A percentile compares a stretch with the other conserved stretches of the same genome.
phyloP scores from a whole-genome alignment of 345 rosid genomes.

The Ceriops zippeliana region DNA sequence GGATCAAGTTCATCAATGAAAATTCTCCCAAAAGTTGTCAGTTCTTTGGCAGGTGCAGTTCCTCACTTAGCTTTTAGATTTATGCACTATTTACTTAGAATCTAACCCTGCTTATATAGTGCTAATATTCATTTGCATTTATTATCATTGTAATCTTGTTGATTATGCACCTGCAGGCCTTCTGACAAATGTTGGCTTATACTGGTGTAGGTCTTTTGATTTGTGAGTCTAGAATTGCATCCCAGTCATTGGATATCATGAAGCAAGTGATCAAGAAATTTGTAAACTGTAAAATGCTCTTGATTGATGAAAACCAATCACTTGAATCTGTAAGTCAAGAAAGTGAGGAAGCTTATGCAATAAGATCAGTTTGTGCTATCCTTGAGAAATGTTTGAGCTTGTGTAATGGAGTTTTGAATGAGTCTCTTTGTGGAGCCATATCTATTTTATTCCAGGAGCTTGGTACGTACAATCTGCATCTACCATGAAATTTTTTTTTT shows the following conservation, averaged over 20 bases:
- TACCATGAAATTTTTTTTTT: not conserved
- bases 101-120: not conserved
- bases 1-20: conserved; percentile 43
- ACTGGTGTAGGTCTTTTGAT: conserved; percentile 59
- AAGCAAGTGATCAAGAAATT: conserved; percentile 56
- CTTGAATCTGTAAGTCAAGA: conserved; percentile 33
- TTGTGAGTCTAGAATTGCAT: conserved; percentile 47
- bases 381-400: conserved; percentile 49
- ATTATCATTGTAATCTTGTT: conserved; percentile 4
- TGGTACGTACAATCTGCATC: conserved; percentile 39
- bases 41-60: conserved; percentile 54
- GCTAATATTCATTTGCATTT: not conserved
- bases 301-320: conserved; percentile 26
- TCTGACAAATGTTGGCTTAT: conserved; percentile 4
- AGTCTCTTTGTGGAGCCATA: conserved; percentile 54
- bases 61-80: conserved; percentile 12
- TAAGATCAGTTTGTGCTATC: conserved; percentile 48
- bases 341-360: conserved; percentile 40
- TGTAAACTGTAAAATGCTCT: conserved; percentile 34
- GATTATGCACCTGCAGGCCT: not conserved
- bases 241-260: conserved; percentile 50
- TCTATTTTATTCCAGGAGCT: conserved; percentile 59
- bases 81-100: not conserved
- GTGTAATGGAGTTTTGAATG: conserved; percentile 46
- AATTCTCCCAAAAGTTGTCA: conserved; percentile 49